phyloP scores from a whole-genome alignment of 225 moss, liverwort and hornwort genomes.

The Bryoerythrophyllum caledonicum region DNA sequence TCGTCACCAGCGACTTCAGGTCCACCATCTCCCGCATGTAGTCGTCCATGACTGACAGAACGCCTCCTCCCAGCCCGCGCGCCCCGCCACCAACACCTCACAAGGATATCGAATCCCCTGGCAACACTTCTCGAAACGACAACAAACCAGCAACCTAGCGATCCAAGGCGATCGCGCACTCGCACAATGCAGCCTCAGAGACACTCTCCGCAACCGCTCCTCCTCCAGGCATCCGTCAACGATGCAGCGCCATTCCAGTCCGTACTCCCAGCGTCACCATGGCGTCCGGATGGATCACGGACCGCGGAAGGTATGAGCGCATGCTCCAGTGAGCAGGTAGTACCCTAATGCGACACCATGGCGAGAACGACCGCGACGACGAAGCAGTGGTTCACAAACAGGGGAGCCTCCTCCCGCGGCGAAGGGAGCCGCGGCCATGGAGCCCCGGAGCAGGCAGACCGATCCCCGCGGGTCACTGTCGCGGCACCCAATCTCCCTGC shows the following conservation, averaged over 20 bases:
- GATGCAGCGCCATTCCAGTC: constrained; percentile 13
- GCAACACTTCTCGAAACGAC: background rate
- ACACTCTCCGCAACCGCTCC: background rate
- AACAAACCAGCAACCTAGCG: background rate
- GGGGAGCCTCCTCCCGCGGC: background rate
- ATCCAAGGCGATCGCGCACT: constrained; percentile 1
- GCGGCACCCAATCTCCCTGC: background rate
- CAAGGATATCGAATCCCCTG: background rate
- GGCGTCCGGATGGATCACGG: background rate
- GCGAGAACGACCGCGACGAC: background rate
- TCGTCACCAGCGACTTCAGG: constrained; percentile 90
- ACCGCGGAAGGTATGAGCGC: background rate
- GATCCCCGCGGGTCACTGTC: background rate
- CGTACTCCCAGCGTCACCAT: background rate
- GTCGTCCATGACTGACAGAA: constrained; percentile 78
- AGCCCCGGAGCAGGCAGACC: background rate
- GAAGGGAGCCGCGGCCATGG: background rate
- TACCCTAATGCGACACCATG: background rate
- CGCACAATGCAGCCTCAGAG: constrained; percentile 2
- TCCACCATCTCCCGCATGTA: constrained; percentile 99
- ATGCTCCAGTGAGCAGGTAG: background rate
- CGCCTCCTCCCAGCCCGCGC: constrained; percentile 17
- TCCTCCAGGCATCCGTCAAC: background rate
- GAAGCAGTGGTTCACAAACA: background rate
- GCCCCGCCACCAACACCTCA: background rate